These are phyloP conservation scores for Quercus gilva DNA, from an alignment of 306 rosid genomes.

Conservation along the genomic window DNA sequence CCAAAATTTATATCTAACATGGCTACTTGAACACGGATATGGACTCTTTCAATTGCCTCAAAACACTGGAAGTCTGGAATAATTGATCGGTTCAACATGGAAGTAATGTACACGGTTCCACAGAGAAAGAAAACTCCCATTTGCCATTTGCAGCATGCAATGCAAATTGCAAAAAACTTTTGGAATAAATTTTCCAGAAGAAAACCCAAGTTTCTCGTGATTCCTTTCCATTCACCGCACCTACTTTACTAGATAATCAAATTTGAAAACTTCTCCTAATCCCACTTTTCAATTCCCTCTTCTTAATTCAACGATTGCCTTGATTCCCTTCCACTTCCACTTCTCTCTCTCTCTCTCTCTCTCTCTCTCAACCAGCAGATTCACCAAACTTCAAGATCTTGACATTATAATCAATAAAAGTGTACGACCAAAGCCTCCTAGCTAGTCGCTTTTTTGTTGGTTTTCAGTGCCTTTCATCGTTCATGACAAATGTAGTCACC, in stretches of 20 bases:
- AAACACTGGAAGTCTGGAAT: too few species aligned
- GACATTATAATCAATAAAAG: background rate
- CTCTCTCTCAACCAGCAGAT: background rate
- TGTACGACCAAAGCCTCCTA: background rate
- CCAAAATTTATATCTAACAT: too few species aligned
- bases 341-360: conserved; percentile 21
- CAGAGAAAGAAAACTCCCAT: background rate
- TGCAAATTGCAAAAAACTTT: conserved; percentile 35
- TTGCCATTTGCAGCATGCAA: conserved; percentile 42
- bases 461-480: background rate
- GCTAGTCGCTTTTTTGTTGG: background rate
- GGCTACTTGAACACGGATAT: too few species aligned
- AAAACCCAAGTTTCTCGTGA: conserved; percentile 75
- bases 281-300: conserved; percentile 43
- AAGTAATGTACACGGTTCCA: background rate
- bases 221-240: conserved; percentile 44
- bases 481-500: conserved; percentile 1
- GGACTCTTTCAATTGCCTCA: too few species aligned
- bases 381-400: conserved; percentile 13
- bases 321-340: conserved; percentile 15
- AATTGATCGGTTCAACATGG: background rate
- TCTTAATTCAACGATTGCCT: conserved; percentile 1
- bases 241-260: conserved; percentile 35
- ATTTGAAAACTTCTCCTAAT: conserved; percentile 32
- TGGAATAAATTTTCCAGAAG: conserved; percentile 49